These are phyloP conservation scores for Dothideomycetes sp. DNA, from an alignment of 2,329 filamentous ascomycete genomes.

Conservation along the genomic window DNA sequence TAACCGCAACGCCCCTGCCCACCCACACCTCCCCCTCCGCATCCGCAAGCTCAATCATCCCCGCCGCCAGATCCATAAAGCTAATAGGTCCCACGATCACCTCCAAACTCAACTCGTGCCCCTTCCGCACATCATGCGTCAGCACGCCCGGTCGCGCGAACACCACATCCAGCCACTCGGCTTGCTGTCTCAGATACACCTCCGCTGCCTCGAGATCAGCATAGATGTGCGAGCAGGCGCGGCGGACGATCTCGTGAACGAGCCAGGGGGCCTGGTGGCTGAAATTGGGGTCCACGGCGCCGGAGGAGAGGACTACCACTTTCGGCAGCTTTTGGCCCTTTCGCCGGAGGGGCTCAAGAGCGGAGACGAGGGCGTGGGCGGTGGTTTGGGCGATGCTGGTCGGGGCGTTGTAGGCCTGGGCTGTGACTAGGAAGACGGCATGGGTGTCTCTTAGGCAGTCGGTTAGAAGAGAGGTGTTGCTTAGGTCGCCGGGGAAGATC, in stretches of 20 bases:
- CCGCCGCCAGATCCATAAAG: slow-evolving; percentile 35
- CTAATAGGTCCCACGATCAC: slow-evolving; percentile 28
- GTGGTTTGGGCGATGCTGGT: slow-evolving; percentile 28
- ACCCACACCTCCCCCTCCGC: slow-evolving; percentile 15
- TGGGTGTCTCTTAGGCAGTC: slow-evolving; percentile 23
- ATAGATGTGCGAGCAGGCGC: slow-evolving; percentile 27
- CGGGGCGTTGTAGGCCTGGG: slow-evolving; percentile 35
- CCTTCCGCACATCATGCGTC: slow-evolving; percentile 25
- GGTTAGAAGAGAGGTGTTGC: slow-evolving; percentile 26
- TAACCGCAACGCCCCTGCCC: slow-evolving; percentile 11
- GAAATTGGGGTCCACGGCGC: slow-evolving; percentile 28
- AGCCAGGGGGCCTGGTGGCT: slow-evolving; percentile 18
- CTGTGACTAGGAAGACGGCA: slow-evolving; percentile 30
- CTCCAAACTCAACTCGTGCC: slow-evolving; percentile 31
- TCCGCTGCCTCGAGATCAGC: slow-evolving; percentile 27
- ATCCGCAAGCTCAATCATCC: slow-evolving; percentile 38
- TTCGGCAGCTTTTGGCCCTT: slow-evolving; percentile 20
- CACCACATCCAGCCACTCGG: slow-evolving; percentile 26
- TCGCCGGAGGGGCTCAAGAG: slow-evolving; percentile 19
- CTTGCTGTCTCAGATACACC: slow-evolving; percentile 24
- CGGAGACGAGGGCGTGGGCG: slow-evolving; percentile 23
- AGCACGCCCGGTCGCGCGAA: slow-evolving; percentile 35
- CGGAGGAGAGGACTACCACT: slow-evolving; percentile 32
- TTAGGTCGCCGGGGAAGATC: slow-evolving; percentile 32
- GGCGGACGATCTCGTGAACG: slow-evolving; percentile 20